phyloP scores from a whole-genome alignment of 768 basidiomycete genomes.

The Boletus pseudopeckii region DNA sequence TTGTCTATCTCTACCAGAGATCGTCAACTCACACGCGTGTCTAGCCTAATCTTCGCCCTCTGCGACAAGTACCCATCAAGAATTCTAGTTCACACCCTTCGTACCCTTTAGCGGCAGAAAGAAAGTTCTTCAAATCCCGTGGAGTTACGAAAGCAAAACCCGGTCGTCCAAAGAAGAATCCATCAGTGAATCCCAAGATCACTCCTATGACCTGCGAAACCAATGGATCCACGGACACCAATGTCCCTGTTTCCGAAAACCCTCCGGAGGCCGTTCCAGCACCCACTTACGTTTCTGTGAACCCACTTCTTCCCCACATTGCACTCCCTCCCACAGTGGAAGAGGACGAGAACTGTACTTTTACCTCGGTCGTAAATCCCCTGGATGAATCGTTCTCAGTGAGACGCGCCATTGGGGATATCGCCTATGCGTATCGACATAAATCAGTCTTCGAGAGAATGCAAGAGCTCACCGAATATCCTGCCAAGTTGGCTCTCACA shows the following conservation, averaged over 20 bases:
- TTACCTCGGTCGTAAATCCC: constrained; percentile 19
- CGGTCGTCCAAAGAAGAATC: constrained; percentile 28
- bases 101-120: constrained; percentile 11
- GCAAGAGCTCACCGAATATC: constrained; percentile 22
- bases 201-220: constrained; percentile 7
- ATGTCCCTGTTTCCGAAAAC: constrained; percentile 4
- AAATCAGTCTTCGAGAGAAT: constrained; percentile 26
- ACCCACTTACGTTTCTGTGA: constrained; percentile 20
- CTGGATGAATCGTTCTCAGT: constrained; percentile 28
- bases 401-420: constrained; percentile 27
- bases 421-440: constrained; percentile 27
- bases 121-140: constrained; percentile 23
- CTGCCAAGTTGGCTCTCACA: constrained; percentile 6
- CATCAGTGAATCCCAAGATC: constrained; percentile 4
- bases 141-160: constrained; percentile 31
- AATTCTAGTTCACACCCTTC: constrained; percentile 18
- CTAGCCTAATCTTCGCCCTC: constrained; percentile 32
- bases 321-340: neutral
- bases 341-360: constrained; percentile 6
- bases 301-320: constrained; percentile 23
- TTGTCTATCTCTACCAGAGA: constrained; percentile 5
- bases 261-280: constrained; percentile 6
- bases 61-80: constrained; percentile 26
- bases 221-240: constrained; percentile 5
- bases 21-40: constrained; percentile 7